Evolutionary conservation across 768 basidiomycete genomes (phyloP), one percentile per base, ranked within the genome.

Genomic region (Lactifluus volemus): DNA sequence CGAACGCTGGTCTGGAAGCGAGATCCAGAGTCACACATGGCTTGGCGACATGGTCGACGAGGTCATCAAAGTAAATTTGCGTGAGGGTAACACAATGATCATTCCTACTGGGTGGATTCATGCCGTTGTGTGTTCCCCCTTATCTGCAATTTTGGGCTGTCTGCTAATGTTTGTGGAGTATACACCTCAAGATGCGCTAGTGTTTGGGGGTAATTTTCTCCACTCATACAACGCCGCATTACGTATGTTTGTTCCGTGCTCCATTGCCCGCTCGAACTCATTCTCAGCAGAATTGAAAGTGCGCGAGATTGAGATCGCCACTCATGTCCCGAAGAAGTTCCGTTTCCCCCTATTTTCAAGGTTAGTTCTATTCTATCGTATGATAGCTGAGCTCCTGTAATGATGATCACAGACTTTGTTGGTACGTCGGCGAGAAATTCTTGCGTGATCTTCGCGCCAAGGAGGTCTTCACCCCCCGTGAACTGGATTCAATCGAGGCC

Each of bases 41-140:
- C 78, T 98, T 5, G 97, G 96, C 5, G 92, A 95, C 68, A 78
- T 91, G 81, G 89, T 86, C 10, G 93, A 97, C 65, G 88, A 92
- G 65, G 97, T 99, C 8, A 82, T 84, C 70, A 94, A 89, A 70
- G 86, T 95, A 10, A 85, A 87, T 63, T 73, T 95, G 58, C 74
- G 76, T 21, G 77, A 80, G 29, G 92, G 91, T 8, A 91, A 92
- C 66, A 94, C 91, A 4, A 89, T 94, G 87, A 90, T 95, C 51
- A 95, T 97, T 55, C 93, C 96, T 1, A 86, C 92, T 1, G 96
- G 96, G 0, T 99, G 96, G 89, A 98, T 98, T 61, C 96, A 99
- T 70, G 92, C 93, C 11, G 96, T 99, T 44, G 94, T 96, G 71
- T 71, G 88, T 76, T 39, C 74, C 7, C 19, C 4, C 12, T 51